phyloP scores from a whole-genome alignment of 495 filamentous ascomycete species.

The Cercophora samala region DNA sequence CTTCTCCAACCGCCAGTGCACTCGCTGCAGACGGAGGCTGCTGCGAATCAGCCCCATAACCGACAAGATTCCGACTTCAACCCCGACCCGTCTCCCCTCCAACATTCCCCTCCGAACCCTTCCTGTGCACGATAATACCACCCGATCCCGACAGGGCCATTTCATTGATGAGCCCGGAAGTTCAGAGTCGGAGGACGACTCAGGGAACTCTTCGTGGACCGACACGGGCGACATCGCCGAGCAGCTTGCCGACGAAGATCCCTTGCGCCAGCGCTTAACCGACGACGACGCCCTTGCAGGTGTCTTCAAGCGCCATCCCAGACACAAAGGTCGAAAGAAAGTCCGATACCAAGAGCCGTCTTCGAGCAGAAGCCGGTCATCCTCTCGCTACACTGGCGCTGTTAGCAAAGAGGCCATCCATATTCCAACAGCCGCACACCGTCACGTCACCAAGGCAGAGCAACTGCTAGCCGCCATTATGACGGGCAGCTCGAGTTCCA shows the following conservation, averaged over 20 bases:
- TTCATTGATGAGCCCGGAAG: conserved; percentile 31
- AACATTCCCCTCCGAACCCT: conserved; percentile 62
- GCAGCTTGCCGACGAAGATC: conserved; percentile 81
- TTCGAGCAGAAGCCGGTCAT: conserved; percentile 22
- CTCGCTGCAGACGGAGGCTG: conserved; percentile 51
- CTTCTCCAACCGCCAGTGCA: conserved; percentile 13
- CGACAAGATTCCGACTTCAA: conserved; percentile 57
- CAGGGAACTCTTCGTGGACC: conserved; percentile 70
- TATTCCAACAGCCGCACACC: conserved; percentile 67
- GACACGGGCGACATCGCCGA: conserved; percentile 92
- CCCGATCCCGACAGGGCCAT: conserved; percentile 34
- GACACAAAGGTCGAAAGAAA: conserved; percentile 33
- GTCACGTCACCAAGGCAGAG: conserved; percentile 60
- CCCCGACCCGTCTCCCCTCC: conserved; percentile 50
- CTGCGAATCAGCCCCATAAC: conserved; percentile 56
- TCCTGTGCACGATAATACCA: conserved; percentile 32
- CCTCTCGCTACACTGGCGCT: conserved; percentile 38
- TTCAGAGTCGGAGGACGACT: conserved; percentile 34
- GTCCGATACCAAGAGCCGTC: conserved; percentile 45
- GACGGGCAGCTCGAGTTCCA: conserved; percentile 68
- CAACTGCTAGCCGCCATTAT: conserved; percentile 76
- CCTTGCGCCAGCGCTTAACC: conserved; percentile 61
- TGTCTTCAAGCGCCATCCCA: conserved; percentile 41
- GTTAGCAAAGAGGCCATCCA: conserved; percentile 76
- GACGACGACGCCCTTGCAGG: conserved; percentile 55